Conservation (phyloP, 2,329 filamentous ascomycete species). For the Pseudocercospora pini-densiflorae region DNA sequence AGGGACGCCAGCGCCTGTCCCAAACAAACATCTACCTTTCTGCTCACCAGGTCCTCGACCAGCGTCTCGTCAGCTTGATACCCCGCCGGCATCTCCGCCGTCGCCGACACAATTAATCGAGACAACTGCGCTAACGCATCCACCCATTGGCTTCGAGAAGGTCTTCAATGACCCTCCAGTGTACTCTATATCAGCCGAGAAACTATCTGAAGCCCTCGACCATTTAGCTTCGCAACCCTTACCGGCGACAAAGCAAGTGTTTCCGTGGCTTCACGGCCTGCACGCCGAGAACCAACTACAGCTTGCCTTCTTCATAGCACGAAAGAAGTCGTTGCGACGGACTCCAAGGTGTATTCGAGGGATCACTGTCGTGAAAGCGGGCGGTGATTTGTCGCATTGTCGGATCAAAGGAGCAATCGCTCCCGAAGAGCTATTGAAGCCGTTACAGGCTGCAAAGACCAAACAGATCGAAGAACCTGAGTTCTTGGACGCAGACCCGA, state of each 20-base stretch:
- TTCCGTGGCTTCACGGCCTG: constrained; percentile 94
- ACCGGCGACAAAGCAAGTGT: constrained; percentile 83
- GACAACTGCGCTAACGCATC: constrained; percentile 73
- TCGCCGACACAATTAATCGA: constrained; percentile 60
- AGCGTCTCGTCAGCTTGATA: constrained; percentile 54
- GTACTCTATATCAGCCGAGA: constrained; percentile 72
- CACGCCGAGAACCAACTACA: constrained; percentile 89
- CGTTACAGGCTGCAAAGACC: constrained; percentile 32
- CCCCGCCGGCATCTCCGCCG: constrained; percentile 63
- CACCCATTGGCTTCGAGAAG: constrained; percentile 67
- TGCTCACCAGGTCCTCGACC: constrained; percentile 77
- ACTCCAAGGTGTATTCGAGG: constrained; percentile 78
- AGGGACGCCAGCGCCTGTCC: constrained; percentile 65
- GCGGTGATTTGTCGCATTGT: constrained; percentile 73
- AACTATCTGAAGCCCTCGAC: constrained; percentile 74
- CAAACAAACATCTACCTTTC: constrained; percentile 89
- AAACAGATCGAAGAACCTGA: constrained; percentile 51
- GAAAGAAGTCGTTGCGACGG: constrained; percentile 71
- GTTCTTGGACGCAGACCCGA: constrained; percentile 84
- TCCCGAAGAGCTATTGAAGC: constrained; percentile 76
- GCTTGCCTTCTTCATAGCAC: constrained; percentile 82
- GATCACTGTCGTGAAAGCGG: constrained; percentile 85
- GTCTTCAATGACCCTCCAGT: constrained; percentile 63
- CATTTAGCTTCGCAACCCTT: constrained; percentile 78
- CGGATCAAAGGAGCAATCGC: constrained; percentile 87